Percentiles rank a stretch among this genome's conserved stretches.
phyloP scores from a whole-genome alignment of 768 basidiomycete genomes.

The Podaxis sp. region DNA sequence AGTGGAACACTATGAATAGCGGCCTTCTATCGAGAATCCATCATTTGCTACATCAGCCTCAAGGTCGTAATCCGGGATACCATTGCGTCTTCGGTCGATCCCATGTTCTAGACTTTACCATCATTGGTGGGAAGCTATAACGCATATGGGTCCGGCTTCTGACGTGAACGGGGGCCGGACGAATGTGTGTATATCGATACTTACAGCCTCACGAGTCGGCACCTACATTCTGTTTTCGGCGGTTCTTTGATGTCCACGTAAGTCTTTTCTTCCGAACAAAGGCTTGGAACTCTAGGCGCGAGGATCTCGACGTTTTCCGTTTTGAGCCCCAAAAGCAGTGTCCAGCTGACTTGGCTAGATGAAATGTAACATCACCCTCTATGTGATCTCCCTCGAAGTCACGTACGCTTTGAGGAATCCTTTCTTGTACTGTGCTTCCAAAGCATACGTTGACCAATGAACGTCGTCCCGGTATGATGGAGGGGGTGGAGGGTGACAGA shows the following conservation, averaged over 20 bases:
- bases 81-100: not conserved
- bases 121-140: not conserved
- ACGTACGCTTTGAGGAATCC: not conserved
- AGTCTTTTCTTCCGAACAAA: not conserved
- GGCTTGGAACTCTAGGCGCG: not conserved
- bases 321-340: not conserved
- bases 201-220: not conserved
- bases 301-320: not conserved
- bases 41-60: not conserved
- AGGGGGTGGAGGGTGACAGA: not conserved
- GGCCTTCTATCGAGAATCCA: not conserved
- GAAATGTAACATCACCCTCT: not conserved
- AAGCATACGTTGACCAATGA: not conserved
- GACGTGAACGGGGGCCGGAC: not conserved
- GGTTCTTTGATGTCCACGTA: not conserved
- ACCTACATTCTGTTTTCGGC: not conserved
- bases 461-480: not conserved
- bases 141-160: not conserved
- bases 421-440: not conserved
- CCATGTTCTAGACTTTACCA: not conserved
- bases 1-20: not conserved
- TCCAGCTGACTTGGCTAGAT: not conserved
- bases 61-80: conserved; percentile 5
- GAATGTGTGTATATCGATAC: not conserved
- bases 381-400: not conserved